phyloP scores from a whole-genome alignment of 2,329 filamentous ascomycete species.

The Aureobasidium sp. region DNA sequence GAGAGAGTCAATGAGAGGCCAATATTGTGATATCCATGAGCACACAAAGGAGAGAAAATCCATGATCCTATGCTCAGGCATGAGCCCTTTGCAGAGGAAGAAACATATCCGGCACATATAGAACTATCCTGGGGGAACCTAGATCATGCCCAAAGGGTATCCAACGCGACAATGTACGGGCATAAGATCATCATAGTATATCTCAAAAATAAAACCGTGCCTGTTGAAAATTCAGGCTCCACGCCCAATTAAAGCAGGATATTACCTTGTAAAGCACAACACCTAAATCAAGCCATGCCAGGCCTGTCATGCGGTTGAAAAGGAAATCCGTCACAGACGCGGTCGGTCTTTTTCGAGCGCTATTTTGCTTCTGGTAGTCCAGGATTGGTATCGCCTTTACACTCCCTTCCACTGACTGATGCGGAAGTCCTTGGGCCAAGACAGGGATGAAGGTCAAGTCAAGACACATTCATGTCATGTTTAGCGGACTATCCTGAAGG shows the following conservation, averaged over 20 bases:
- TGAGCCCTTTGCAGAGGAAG: neutral
- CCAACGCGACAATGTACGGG: neutral
- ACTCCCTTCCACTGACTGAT: too few relatives aligned
- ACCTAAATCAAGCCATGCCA: constrained; percentile 2
- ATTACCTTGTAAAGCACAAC: constrained; percentile 13
- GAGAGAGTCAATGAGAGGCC: neutral
- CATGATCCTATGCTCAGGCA: neutral
- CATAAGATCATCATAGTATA: neutral
- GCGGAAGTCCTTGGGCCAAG: too few relatives aligned
- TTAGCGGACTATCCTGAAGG: too few relatives aligned
- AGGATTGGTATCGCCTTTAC: too few relatives aligned
- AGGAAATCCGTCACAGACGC: neutral
- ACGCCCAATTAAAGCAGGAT: neutral
- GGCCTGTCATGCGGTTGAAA: neutral
- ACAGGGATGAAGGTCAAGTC: too few relatives aligned
- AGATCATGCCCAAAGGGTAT: neutral
- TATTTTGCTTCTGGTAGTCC: neutral
- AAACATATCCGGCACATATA: neutral
- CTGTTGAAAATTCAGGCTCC: neutral
- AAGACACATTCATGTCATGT: too few relatives aligned
- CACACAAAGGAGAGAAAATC: neutral
- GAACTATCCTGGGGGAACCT: neutral
- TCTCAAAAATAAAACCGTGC: constrained; percentile 1
- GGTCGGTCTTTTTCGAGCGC: neutral
- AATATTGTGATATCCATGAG: neutral